These are phyloP conservation scores for Scedosporium apiospermum DNA, from an alignment of 2,329 filamentous ascomycete genomes.

Conservation along the genomic window DNA sequence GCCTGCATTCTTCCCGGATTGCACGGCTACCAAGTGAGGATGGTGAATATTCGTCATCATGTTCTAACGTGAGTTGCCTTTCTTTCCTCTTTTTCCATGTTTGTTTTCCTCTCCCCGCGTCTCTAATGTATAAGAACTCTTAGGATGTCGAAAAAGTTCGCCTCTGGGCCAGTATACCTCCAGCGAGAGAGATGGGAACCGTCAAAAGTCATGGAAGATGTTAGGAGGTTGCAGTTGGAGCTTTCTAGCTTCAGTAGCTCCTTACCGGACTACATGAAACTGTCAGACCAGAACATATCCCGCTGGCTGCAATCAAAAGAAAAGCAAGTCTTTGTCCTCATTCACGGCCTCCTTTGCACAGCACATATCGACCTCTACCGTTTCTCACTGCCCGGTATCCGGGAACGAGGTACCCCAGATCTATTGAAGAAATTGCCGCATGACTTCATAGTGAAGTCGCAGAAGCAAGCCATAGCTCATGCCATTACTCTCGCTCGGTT, in stretches of 20 bases:
- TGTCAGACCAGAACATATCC: slow-evolving; percentile 23
- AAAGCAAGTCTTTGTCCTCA: slow-evolving; percentile 24
- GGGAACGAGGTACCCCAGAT: slow-evolving; percentile 21
- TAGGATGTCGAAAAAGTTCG: slow-evolving; percentile 12
- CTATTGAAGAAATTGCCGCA: slow-evolving; percentile 23
- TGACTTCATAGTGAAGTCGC: slow-evolving; percentile 25
- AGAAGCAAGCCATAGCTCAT: slow-evolving; percentile 29
- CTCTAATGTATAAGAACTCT: neutral
- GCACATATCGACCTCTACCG: slow-evolving; percentile 30
- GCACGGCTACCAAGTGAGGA: slow-evolving; percentile 24
- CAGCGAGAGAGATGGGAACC: slow-evolving; percentile 17
- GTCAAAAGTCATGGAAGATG: slow-evolving; percentile 26
- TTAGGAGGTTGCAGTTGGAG: slow-evolving; percentile 26
- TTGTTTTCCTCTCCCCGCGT: neutral
- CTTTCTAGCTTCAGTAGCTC: slow-evolving; percentile 25
- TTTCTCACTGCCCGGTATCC: slow-evolving; percentile 25
- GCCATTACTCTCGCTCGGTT: slow-evolving; percentile 26
- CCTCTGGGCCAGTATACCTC: slow-evolving; percentile 8
- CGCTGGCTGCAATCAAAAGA: slow-evolving; percentile 21
- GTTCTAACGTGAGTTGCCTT: slow-evolving; percentile 22
- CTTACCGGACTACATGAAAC: slow-evolving; percentile 22
- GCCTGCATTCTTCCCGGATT: slow-evolving; percentile 17
- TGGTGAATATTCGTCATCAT: slow-evolving; percentile 26
- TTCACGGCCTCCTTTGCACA: slow-evolving; percentile 25
- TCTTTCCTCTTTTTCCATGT: neutral